phyloP scores from a whole-genome alignment of 192 early-diverging fungal species.

The Phlyctochytrium bullatum region DNA sequence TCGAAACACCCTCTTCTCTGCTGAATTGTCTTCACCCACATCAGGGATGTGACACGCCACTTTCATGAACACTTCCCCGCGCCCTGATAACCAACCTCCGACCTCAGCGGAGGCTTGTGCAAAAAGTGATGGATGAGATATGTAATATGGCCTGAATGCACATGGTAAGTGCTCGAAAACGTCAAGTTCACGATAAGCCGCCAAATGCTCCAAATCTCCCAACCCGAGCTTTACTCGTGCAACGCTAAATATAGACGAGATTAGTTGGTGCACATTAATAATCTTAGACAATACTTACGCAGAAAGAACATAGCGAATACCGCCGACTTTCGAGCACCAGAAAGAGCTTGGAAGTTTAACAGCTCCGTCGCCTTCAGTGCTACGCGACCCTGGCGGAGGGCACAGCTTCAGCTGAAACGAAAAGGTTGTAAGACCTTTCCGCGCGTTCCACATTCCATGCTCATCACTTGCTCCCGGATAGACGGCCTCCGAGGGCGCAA shows the following conservation, averaged over 20 bases:
- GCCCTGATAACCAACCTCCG: conserved; percentile 30
- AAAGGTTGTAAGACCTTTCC: conserved; percentile 32
- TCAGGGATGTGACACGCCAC: conserved; percentile 23
- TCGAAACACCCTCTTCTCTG: too few species aligned
- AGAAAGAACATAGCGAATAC: conserved; percentile 44
- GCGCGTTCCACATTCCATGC: conserved; percentile 52
- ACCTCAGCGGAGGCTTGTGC: conserved; percentile 8
- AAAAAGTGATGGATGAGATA: conserved; percentile 14
- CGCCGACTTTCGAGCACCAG: conserved; percentile 37
- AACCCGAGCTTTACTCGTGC: conserved; percentile 31
- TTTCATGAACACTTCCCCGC: conserved; percentile 30
- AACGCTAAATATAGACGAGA: conserved; percentile 9
- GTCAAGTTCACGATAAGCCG: conserved; percentile 22
- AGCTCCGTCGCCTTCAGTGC: too few species aligned
- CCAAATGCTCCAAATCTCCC: conserved; percentile 9
- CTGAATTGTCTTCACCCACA: background rate
- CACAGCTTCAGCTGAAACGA: conserved; percentile 27
- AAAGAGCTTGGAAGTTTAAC: conserved; percentile 45
- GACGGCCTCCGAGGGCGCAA: conserved; percentile 42
- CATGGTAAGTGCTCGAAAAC: conserved; percentile 33
- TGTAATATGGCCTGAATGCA: conserved; percentile 8
- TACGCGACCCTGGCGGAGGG: too few species aligned
- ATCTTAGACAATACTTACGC: conserved; percentile 23
- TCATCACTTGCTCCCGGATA: conserved; percentile 46
- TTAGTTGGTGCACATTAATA: background rate